Base-by-base conservation (phyloP, 345 rosid species). In the Eucalyptus leucophloia region DNA sequence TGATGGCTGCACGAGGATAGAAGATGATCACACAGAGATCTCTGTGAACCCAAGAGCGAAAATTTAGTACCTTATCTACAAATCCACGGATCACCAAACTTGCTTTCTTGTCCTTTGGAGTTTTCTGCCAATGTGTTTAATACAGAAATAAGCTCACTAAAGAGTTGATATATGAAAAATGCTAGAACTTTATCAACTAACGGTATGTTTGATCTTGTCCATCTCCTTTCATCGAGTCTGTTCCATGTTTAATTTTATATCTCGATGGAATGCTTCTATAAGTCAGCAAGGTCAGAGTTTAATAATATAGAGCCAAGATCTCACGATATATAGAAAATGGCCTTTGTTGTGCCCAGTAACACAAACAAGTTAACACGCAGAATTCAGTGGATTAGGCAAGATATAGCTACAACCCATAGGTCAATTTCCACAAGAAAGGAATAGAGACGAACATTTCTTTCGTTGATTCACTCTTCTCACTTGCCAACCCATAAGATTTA, bases 61-160 rank as follows among this genome's bases (percentile, higher is more conserved):
- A 49, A 53, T 62, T 28, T 56, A 19, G 42, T 94, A 98, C 99
- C 98, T 95, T 97, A 90, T 98, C 99, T 89, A 94, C 98, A 90
- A 97, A 88, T 23, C 99, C 99, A 72, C 93, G 99, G 92, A 98
- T 97, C 92, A 98, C 98, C 93, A 98, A 91, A 90, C 93, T 94
- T 89, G 99, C 99, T 86, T 97, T 96, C 94, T 96, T 96, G 95
- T 98, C 99, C 94, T 98, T 98, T 2, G 99, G 99, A 87, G 99
- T 98, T 98, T 96, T 96, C 99, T 98, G 93, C 30, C 89, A 88
- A 88, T 49, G n/a, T 50, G 50, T 40, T 77, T 26, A 65, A 77
- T 80, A 40, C 51, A 80, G 40, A 77, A 53, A n/a, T 53, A 34
- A 72, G 62, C 58, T 23, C 85, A 40, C 85, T 77, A 77, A 21